Evolutionary conservation across 1,139 yeast genomes (phyloP).

Genomic region (Pichia sp.): DNA sequence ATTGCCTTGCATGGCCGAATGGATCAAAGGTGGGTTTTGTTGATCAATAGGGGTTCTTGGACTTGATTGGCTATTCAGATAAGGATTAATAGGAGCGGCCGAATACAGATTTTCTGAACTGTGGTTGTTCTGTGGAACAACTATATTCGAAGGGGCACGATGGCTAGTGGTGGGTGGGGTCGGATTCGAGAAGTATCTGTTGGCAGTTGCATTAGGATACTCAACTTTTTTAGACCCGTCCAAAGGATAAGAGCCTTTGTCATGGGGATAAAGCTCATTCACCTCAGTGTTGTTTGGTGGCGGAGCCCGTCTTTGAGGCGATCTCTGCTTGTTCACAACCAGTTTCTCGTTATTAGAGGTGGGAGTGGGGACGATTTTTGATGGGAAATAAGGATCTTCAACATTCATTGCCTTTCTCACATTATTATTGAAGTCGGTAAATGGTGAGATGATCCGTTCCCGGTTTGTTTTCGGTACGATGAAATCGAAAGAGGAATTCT

Average conservation of each 20-base stretch:
- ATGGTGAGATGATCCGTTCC: slow-evolving; percentile 38
- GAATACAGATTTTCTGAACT: slow-evolving; percentile 1
- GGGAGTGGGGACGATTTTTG: background rate
- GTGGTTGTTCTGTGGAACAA: background rate
- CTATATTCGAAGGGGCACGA: background rate
- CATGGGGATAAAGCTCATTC: background rate
- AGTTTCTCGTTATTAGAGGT: slow-evolving; percentile 1
- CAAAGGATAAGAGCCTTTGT: slow-evolving; percentile 3
- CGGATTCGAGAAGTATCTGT: slow-evolving; percentile 3
- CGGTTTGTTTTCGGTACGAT: slow-evolving; percentile 12
- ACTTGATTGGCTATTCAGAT: slow-evolving; percentile 1
- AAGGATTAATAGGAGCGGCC: slow-evolving; percentile 16
- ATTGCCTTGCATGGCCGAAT: background rate
- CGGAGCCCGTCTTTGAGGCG: slow-evolving; percentile 1
- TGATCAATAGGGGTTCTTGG: slow-evolving; percentile 20
- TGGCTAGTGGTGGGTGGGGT: background rate
- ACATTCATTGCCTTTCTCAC: slow-evolving; percentile 32
- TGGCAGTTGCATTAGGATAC: background rate
- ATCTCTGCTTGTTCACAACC: slow-evolving; percentile 22
- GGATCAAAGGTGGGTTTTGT: slow-evolving; percentile 13
- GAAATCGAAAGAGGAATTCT: slow-evolving; percentile 16
- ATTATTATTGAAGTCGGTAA: slow-evolving; percentile 48
- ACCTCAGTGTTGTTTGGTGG: background rate
- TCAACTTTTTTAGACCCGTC: slow-evolving; percentile 1
- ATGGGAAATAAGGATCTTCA: background rate